Evolutionary conservation across 2,329 filamentous ascomycete species (phyloP).

Genomic region (Hypoxylon sp.): DNA sequence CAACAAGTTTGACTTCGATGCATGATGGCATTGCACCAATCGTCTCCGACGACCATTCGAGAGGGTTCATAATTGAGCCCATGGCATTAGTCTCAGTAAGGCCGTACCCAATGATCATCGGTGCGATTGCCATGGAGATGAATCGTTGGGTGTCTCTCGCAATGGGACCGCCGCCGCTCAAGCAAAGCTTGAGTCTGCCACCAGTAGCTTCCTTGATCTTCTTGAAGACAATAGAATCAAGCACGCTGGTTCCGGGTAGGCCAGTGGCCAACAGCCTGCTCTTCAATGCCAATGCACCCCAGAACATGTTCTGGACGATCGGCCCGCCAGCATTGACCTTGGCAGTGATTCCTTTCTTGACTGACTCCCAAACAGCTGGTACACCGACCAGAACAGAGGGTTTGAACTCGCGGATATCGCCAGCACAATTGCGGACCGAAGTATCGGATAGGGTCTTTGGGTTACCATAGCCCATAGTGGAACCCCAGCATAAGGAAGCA

Average conservation of each 20-base stretch:
- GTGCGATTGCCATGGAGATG: conserved; percentile 88
- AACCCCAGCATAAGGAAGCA: conserved; percentile 85
- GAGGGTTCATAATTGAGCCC: conserved; percentile 80
- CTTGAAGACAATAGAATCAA: conserved; percentile 88
- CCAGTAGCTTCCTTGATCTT: conserved; percentile 93
- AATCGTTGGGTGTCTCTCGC: conserved; percentile 89
- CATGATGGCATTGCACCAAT: conserved; percentile 81
- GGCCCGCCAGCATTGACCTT: conserved; percentile 80
- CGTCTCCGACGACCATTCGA: conserved; percentile 81
- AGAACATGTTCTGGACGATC: conserved; percentile 82
- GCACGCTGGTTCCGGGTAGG: conserved; percentile 74
- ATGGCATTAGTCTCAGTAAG: conserved; percentile 87
- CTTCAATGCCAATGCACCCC: conserved; percentile 70
- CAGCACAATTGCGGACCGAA: conserved; percentile 87
- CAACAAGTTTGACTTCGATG: conserved; percentile 87
- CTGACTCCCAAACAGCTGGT: conserved; percentile 89
- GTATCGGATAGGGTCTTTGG: conserved; percentile 86
- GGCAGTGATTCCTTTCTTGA: conserved; percentile 88
- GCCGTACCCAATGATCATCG: conserved; percentile 91
- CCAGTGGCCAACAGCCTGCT: conserved; percentile 65
- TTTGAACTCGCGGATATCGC: conserved; percentile 88
- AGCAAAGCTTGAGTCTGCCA: conserved; percentile 81
- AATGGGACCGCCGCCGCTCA: conserved; percentile 89
- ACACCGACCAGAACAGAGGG: conserved; percentile 89
- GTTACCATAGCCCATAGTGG: conserved; percentile 90